Base-by-base conservation (phyloP, 2,329 filamentous ascomycete species). In the Grosmannia serpens region DNA sequence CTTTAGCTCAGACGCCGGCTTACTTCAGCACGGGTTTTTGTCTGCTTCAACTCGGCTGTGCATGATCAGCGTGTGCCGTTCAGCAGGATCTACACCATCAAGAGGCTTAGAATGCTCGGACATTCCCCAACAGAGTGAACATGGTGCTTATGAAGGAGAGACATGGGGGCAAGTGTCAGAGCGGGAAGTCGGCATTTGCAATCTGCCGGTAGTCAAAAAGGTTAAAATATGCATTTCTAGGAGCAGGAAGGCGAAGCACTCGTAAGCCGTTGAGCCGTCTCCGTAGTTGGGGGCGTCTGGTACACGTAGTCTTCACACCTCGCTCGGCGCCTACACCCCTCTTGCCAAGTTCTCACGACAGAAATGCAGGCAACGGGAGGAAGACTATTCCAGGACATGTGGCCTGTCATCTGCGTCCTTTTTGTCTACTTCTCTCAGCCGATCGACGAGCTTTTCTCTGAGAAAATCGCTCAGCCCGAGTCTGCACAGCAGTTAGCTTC, bases 381-480 rank as follows among this genome's bases (percentile, higher is more conserved):
- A 56, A 26, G 15, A 11, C 24, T 55, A 53, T 20, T 64, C 62
- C 31, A 64, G 9, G 7, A 64, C 49, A 3, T 54, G 55, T 20
- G 62, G 62, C 33, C 63, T 57, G 11, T 62, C 57, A 27, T 33
- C 52, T 11, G 51, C 58, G 38, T 64, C 66, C 58, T 70, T 72
- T 57, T 65, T 69, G 65, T 82, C 80, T 62, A 84, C 80, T 60
- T 76, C 72, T 54, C 70, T 71, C 33, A 85, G 70, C 53, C 74
- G 74, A 64, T 81, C 75, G 17, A 82, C 66, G 55, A 85, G 67
- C 65, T 81, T 85, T 33, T 68, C 75, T 59, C 75, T 72, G 55
- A 85, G 65, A 65, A 78, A 85, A 26, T 79, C 75, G 56, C 77
- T 81, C 49, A 83, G 65, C 2, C 79, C 78, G 38, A 83, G 70